Base-by-base conservation (phyloP, 768 basidiomycete species). In the Favolaschia claudopus region DNA sequence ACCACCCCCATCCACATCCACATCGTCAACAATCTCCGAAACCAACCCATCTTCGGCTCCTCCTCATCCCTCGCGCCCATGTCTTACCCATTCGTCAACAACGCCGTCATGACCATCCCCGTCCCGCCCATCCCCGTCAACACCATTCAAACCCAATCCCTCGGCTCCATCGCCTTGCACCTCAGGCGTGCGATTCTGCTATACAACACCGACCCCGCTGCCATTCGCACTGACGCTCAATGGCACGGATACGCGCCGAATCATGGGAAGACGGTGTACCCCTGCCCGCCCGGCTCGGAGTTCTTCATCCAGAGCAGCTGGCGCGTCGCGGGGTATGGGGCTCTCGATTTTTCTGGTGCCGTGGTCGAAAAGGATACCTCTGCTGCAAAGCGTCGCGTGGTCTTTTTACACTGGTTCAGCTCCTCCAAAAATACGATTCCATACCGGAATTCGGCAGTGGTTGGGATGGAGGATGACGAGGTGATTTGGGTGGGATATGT, bases 181-280 rank as follows among this genome's bases (percentile, higher is more conserved):
- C 2, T 53, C 29, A 22, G 52, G 9, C 52, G 40, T n/a, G 52
- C 52, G n/a, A 43, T 54, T 12, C 25, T 33, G 10, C 40, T 42
- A 12, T 44, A 54, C 20, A 40, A 44, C 42, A 29, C 39, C 7
- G 40, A 54, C 25, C 27, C 42, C n/a, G 27, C 25, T 13, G 52
- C 27, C 19, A 33, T 54, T 13, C 39, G 39, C 7, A 31, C 39
- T 5, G 52, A 54, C 32, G 17, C 33, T 8, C 31, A 13, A 20
- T 54, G 52, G 52, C 52, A 42, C 33, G n/a, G n/a, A n/a, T n/a
- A n/a, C n/a, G 43, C 40, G 31, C 29, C 52, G 17, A 7, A 44
- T 25, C 52, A 39, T n/a, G 29, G 28, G 8, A 13, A 25, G 34
- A 31, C 37, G 9, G 40, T 32, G 12, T 43, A 31, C 20, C 52